A percentile compares a stretch with the other conserved stretches of the same genome.
Evolutionary conservation across 805 yeast species (phyloP).

Genomic region (Myxozyma neglecta): DNA sequence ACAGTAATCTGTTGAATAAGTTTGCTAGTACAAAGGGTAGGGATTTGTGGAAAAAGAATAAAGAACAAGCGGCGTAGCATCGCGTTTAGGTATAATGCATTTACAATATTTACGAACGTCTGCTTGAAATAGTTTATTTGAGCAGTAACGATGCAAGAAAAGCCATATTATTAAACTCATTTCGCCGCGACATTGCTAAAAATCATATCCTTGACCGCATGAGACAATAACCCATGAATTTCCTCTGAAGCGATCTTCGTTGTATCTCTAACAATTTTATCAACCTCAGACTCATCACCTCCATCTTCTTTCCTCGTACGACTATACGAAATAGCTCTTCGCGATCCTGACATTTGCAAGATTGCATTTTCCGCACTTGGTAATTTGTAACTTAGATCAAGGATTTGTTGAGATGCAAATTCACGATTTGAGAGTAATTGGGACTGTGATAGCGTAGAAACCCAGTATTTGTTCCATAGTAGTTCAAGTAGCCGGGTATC

Average conservation of each 20-base stretch:
- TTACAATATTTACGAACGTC: too few species aligned
- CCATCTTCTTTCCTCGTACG: constrained; percentile 1
- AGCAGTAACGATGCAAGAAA: neutral
- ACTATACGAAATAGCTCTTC: neutral
- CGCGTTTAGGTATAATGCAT: neutral
- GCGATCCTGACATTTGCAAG: neutral
- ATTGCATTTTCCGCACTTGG: constrained; percentile 22
- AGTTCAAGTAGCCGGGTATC: constrained; percentile 52
- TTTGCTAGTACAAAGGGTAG: constrained; percentile 15
- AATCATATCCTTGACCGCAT: constrained; percentile 32
- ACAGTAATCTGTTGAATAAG: constrained; percentile 5
- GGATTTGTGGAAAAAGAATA: constrained; percentile 19
- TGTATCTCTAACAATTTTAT: constrained; percentile 25
- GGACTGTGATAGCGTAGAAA: constrained; percentile 42
- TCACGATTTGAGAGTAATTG: constrained; percentile 35
- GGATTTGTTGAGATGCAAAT: constrained; percentile 36
- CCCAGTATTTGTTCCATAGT: constrained; percentile 52
- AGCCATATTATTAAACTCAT: neutral
- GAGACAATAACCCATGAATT: constrained; percentile 35
- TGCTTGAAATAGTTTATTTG: neutral
- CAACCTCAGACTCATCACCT: constrained; percentile 21
- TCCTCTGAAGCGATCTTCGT: constrained; percentile 34
- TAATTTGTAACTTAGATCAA: constrained; percentile 37
- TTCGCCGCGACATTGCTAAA: constrained; percentile 18
- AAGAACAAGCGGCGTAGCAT: neutral